Evolutionary conservation across 805 yeast species (phyloP).

Genomic region (Lipomyces oligophaga): DNA sequence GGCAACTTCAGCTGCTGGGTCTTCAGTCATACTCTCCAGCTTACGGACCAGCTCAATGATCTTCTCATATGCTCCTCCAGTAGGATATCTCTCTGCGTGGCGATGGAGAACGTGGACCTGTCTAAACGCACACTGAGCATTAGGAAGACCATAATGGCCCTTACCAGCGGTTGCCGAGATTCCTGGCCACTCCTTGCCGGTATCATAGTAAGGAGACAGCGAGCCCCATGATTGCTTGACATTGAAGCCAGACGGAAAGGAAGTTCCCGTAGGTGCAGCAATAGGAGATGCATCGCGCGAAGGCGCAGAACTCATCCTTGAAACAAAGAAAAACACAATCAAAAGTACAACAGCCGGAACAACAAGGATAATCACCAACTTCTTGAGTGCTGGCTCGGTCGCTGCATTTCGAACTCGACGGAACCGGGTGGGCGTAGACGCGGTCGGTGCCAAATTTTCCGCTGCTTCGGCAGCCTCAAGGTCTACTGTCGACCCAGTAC

Average conservation of each 20-base stretch:
- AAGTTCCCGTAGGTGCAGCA: conserved; percentile 41
- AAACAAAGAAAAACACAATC: conserved; percentile 27
- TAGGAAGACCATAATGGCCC: conserved; percentile 35
- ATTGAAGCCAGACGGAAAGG: conserved; percentile 38
- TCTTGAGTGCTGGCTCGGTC: conserved; percentile 29
- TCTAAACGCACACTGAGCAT: conserved; percentile 48
- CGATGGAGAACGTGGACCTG: conserved; percentile 71
- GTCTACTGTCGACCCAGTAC: conserved; percentile 14
- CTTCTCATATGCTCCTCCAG: conserved; percentile 42
- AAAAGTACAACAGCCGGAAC: conserved; percentile 31
- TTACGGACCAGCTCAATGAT: conserved; percentile 40
- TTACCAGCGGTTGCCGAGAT: conserved; percentile 31
- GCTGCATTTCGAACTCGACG: conserved; percentile 17
- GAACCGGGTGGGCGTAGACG: conserved; percentile 17
- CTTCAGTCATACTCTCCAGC: conserved; percentile 33
- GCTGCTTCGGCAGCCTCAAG: conserved; percentile 28
- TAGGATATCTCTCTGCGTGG: conserved; percentile 77
- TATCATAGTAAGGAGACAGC: conserved; percentile 41
- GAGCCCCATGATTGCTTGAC: conserved; percentile 44
- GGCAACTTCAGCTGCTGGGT: conserved; percentile 30
- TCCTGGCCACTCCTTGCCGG: conserved; percentile 38
- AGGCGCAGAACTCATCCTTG: conserved; percentile 21
- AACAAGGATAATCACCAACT: conserved; percentile 24
- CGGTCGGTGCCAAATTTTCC: conserved; percentile 18
- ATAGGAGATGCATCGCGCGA: conserved; percentile 32